phyloP scores from a whole-genome alignment of 208 protist genomes.

The Acanthamoeba sp. region DNA sequence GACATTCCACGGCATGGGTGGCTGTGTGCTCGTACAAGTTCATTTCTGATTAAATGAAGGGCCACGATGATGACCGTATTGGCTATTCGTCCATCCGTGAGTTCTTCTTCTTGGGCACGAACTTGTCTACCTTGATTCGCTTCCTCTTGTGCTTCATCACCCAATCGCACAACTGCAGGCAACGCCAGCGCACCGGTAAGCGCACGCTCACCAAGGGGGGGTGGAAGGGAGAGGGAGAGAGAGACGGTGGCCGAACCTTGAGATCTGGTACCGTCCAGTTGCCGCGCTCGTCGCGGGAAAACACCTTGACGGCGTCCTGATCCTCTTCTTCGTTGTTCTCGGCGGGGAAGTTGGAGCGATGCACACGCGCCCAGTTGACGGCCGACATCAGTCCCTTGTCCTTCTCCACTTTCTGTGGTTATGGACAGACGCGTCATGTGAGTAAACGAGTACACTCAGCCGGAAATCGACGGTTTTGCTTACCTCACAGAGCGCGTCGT shows the following conservation, averaged over 20 bases:
- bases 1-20: too few species aligned
- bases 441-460: not conserved
- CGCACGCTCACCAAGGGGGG: not conserved
- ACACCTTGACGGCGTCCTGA: not conserved
- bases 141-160: constrained; percentile 27
- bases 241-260: not conserved
- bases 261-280: not conserved
- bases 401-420: constrained; percentile 33
- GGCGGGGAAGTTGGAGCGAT: constrained; percentile 17
- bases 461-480: too few species aligned
- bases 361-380: constrained; percentile 63
- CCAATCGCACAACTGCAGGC: not conserved
- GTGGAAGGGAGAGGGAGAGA: not conserved
- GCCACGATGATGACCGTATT: too few species aligned
- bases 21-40: too few species aligned
- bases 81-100: not conserved
- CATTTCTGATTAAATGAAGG: too few species aligned
- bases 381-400: constrained; percentile 57
- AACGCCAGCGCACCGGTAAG: not conserved
- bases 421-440: not conserved
- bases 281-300: not conserved
- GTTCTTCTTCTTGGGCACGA: not conserved
- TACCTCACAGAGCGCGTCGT: constrained; percentile 43
- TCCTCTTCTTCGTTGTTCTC: constrained; percentile 11
- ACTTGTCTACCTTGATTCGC: not conserved